Evolutionary conservation across 192 early-diverging fungal species (phyloP).

Genomic region (Coemansia sp.): DNA sequence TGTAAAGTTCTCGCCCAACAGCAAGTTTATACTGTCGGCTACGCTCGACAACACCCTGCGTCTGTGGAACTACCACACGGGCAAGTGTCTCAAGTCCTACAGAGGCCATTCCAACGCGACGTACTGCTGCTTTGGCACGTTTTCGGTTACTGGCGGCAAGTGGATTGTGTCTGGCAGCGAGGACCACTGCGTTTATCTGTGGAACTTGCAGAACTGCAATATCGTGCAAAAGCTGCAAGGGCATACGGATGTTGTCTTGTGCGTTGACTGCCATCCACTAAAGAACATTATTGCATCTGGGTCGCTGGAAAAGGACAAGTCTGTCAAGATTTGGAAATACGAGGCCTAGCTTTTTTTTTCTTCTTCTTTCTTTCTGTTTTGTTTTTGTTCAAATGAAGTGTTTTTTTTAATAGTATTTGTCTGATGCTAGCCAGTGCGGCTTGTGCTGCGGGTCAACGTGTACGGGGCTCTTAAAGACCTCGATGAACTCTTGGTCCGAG

Average conservation of each 20-base stretch:
- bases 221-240: constrained; percentile 94
- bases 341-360: constrained; percentile 30
- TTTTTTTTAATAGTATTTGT: constrained; percentile 5
- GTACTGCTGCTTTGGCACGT: constrained; percentile 94
- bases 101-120: constrained; percentile 88
- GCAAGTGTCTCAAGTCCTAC: constrained; percentile 97
- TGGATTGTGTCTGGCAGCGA: constrained; percentile 98
- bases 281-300: constrained; percentile 96
- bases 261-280: constrained; percentile 93
- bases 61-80: constrained; percentile 92
- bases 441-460: constrained; percentile 21
- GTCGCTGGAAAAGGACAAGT: constrained; percentile 87
- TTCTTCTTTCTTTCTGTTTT: too few relatives aligned
- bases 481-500: constrained; percentile 90
- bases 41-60: constrained; percentile 93
- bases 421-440: constrained; percentile 28
- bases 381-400: too few relatives aligned
- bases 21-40: constrained; percentile 96
- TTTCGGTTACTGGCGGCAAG: constrained; percentile 84
- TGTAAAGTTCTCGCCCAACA: constrained; percentile 99
- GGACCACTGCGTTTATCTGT: constrained; percentile 93
- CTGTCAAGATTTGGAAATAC: constrained; percentile 83
- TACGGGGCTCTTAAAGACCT: constrained; percentile 40
- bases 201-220: constrained; percentile 96
- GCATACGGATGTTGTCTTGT: constrained; percentile 91